Evolutionary conservation across 805 yeast genomes (phyloP).

Genomic region (Barnettozyma wickerhamii): DNA sequence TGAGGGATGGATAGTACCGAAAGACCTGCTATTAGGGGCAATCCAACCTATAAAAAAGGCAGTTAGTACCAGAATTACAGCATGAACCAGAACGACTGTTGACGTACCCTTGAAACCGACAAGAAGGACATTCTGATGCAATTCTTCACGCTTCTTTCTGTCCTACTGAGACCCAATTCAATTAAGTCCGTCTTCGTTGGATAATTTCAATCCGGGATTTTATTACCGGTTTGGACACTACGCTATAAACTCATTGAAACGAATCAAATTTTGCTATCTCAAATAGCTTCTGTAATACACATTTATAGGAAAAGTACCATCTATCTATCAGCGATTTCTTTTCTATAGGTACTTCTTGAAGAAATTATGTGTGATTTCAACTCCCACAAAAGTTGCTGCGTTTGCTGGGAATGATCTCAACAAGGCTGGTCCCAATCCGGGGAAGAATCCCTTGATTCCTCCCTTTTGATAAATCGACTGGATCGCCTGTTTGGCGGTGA

Average conservation of each 20-base stretch:
- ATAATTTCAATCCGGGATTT: too few relatives aligned
- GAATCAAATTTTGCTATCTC: constrained; percentile 1
- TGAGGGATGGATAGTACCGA: constrained; percentile 32
- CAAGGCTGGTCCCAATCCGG: constrained; percentile 95
- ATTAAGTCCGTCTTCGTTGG: too few relatives aligned
- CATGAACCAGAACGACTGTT: too few relatives aligned
- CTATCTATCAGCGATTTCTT: neutral
- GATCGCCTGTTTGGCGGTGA: constrained; percentile 63
- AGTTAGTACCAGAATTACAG: neutral
- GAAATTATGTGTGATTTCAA: constrained; percentile 63
- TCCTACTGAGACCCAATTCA: too few relatives aligned
- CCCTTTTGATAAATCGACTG: constrained; percentile 64
- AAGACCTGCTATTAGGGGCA: constrained; percentile 18
- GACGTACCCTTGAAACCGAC: constrained; percentile 1
- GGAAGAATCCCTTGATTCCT: constrained; percentile 91
- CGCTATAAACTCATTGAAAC: neutral
- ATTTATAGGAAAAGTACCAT: neutral
- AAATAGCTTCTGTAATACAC: constrained; percentile 2
- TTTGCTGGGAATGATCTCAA: constrained; percentile 96
- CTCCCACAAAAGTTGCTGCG: constrained; percentile 98
- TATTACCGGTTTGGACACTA: too few relatives aligned
- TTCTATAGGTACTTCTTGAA: constrained; percentile 28
- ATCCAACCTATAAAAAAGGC: constrained; percentile 13
- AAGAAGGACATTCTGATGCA: neutral
- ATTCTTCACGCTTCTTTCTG: too few relatives aligned